phyloP scores from a whole-genome alignment of 2,329 filamentous ascomycete species.

The Monilinia laxa region DNA sequence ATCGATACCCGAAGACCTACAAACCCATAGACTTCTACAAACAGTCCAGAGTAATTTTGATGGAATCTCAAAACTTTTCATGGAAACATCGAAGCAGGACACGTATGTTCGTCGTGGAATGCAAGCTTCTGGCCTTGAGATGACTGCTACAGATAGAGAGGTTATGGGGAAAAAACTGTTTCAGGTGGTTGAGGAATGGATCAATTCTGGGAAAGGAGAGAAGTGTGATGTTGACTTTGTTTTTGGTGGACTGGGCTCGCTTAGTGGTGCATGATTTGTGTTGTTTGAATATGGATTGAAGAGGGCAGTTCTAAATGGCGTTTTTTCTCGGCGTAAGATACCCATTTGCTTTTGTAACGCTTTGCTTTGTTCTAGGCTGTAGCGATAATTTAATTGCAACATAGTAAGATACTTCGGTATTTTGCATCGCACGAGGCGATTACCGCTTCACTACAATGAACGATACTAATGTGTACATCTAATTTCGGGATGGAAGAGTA shows the following conservation, averaged over 20 bases:
- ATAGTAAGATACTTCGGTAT: neutral
- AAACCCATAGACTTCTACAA: conserved; percentile 31
- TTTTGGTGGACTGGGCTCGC: conserved; percentile 28
- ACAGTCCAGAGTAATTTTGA: conserved; percentile 24
- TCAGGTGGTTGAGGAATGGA: conserved; percentile 31
- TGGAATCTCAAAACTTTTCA: conserved; percentile 22
- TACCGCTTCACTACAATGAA: neutral
- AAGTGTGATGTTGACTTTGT: conserved; percentile 29
- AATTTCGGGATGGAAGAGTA: neutral
- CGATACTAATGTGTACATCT: neutral
- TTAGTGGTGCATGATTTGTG: conserved; percentile 6
- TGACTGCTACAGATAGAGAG: conserved; percentile 23
- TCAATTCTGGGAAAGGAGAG: conserved; percentile 16
- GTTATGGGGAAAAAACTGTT: conserved; percentile 25
- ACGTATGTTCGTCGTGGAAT: conserved; percentile 30
- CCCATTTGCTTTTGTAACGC: conserved; percentile 22
- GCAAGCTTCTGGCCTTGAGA: conserved; percentile 27
- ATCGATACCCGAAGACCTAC: conserved; percentile 30
- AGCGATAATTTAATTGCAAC: neutral
- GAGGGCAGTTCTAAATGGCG: neutral
- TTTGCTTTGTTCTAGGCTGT: neutral
- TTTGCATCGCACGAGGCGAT: neutral
- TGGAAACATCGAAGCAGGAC: conserved; percentile 27
- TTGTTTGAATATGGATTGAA: neutral
- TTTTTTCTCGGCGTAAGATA: conserved; percentile 18